phyloP scores from a whole-genome alignment of 1,284 basidiomycete genomes.

The Earliella scabrosa region DNA sequence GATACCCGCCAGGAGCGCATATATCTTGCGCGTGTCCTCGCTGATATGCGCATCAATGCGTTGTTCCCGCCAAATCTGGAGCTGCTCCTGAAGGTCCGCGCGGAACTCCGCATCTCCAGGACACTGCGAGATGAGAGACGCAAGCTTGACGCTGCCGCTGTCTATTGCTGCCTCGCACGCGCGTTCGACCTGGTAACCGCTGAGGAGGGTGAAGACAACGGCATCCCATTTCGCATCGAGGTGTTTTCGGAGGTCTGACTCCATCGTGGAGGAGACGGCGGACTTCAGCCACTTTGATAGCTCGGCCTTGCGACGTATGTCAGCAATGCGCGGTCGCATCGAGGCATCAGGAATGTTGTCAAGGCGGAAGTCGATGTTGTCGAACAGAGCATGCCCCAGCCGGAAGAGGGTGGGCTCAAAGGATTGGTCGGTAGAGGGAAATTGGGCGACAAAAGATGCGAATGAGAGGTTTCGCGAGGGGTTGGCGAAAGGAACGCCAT shows the following conservation, averaged over 20 bases:
- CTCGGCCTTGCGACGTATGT: constrained; percentile 80
- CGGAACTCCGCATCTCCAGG: constrained; percentile 83
- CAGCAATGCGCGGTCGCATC: constrained; percentile 60
- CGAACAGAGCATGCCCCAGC: constrained; percentile 91
- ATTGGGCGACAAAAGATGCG: constrained; percentile 76
- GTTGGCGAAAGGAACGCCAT: constrained; percentile 61
- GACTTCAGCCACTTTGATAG: constrained; percentile 88
- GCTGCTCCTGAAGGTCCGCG: constrained; percentile 78
- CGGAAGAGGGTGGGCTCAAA: constrained; percentile 85
- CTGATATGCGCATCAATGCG: constrained; percentile 76
- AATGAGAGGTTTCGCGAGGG: constrained; percentile 72
- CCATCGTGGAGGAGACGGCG: constrained; percentile 75
- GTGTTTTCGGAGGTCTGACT: constrained; percentile 70
- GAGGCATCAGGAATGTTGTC: constrained; percentile 58
- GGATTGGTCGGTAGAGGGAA: constrained; percentile 74
- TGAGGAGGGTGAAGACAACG: constrained; percentile 80
- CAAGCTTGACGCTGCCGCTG: constrained; percentile 82
- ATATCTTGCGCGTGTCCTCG: constrained; percentile 77
- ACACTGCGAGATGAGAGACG: constrained; percentile 90
- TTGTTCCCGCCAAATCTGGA: constrained; percentile 86
- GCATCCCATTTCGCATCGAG: constrained; percentile 49
- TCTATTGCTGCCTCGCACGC: constrained; percentile 82
- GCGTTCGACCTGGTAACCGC: constrained; percentile 86
- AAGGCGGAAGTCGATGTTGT: constrained; percentile 74
- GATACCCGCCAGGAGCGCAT: constrained; percentile 86